Evolutionary conservation across 2,329 filamentous ascomycete genomes (phyloP).

Genomic region (Periglandula ipomoeae): DNA sequence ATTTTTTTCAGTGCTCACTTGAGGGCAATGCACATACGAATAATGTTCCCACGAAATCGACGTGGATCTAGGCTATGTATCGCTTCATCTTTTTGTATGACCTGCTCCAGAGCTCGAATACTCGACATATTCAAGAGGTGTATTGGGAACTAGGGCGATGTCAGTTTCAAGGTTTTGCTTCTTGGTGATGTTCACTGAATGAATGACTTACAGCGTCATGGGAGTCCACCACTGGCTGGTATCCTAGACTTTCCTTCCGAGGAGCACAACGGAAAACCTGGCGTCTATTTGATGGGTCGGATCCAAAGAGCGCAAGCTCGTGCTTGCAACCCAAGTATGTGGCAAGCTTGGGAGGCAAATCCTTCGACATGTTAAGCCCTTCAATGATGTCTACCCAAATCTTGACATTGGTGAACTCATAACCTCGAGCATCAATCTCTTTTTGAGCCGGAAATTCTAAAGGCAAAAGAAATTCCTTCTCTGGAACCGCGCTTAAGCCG

Average conservation of each 20-base stretch:
- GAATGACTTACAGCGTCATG: slow-evolving; percentile 53
- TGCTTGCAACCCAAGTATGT: slow-evolving; percentile 59
- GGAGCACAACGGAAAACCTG: slow-evolving; percentile 55
- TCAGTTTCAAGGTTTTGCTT: neutral
- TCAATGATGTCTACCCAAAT: slow-evolving; percentile 53
- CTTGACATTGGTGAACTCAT: slow-evolving; percentile 49
- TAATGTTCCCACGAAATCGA: slow-evolving; percentile 65
- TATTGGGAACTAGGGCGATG: slow-evolving; percentile 49
- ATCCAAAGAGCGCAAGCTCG: slow-evolving; percentile 58
- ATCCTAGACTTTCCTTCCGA: slow-evolving; percentile 45
- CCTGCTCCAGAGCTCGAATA: slow-evolving; percentile 49
- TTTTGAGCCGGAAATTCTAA: slow-evolving; percentile 48
- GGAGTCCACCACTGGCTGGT: slow-evolving; percentile 58
- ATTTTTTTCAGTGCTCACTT: neutral
- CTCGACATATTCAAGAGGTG: slow-evolving; percentile 59
- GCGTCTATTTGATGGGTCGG: slow-evolving; percentile 48
- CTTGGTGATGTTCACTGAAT: neutral
- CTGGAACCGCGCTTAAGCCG: slow-evolving; percentile 40
- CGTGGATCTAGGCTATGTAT: slow-evolving; percentile 47
- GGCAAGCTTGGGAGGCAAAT: slow-evolving; percentile 53
- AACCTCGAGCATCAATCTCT: slow-evolving; percentile 50
- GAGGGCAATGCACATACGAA: slow-evolving; percentile 33
- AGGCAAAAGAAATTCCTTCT: slow-evolving; percentile 58
- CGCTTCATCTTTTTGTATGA: slow-evolving; percentile 41
- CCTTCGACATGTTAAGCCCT: slow-evolving; percentile 47